A percentile compares a stretch with the other conserved stretches of the same genome.
Evolutionary conservation across 345 rosid genomes (phyloP).

Genomic region (Aegle marmelos): DNA sequence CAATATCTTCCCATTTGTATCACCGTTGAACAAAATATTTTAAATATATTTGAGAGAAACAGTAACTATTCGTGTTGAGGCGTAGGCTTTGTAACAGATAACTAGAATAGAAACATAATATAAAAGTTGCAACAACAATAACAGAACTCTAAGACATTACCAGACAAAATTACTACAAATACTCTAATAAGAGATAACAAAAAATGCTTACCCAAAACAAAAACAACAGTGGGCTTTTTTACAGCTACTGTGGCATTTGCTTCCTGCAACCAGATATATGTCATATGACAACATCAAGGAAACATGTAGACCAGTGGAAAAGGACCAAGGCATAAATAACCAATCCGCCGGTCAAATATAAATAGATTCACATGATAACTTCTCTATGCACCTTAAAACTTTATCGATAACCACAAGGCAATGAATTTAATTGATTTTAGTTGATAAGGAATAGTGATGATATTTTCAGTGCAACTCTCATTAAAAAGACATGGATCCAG

Average conservation of each 20-base stretch:
- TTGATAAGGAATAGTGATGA: not conserved
- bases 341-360: not conserved
- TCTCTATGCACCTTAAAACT: not conserved
- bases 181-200: not conserved
- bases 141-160: not conserved
- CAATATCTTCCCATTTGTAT: not conserved
- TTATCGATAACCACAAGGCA: not conserved
- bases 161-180: not conserved
- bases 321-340: not conserved
- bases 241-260: slow-evolving; percentile 33
- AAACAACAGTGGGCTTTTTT: slow-evolving; percentile 74
- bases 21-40: not conserved
- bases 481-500: not conserved
- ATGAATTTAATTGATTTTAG: not conserved
- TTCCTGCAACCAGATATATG: slow-evolving; percentile 39
- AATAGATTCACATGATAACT: not conserved
- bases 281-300: slow-evolving; percentile 4
- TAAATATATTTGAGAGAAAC: not conserved
- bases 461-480: not conserved
- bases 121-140: not conserved
- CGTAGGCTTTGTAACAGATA: not conserved
- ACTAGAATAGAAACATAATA: not conserved
- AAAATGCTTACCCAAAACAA: slow-evolving; percentile 70
- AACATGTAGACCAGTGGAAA: not conserved
- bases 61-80: not conserved